phyloP scores from a whole-genome alignment of 257 asterid genomes.

The Parsonsia alboflavescens region DNA sequence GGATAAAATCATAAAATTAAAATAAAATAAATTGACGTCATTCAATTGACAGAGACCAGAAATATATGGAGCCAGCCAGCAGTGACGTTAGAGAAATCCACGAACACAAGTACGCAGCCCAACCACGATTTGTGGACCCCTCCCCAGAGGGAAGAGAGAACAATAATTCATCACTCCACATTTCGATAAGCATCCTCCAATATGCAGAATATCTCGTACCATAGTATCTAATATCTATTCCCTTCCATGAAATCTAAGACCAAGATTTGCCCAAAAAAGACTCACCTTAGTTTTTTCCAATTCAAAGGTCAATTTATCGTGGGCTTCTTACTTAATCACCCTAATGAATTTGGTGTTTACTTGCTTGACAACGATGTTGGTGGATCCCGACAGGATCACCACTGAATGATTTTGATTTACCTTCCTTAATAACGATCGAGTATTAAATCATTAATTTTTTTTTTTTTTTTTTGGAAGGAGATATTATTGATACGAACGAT shows the following conservation, averaged over 20 bases:
- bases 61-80: background rate
- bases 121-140: background rate
- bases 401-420: background rate
- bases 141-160: background rate
- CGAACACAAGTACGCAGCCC: background rate
- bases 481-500: too few species aligned
- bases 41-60: background rate
- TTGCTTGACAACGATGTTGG: constrained; percentile 8
- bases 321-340: background rate
- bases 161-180: background rate
- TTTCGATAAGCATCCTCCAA: background rate
- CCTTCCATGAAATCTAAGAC: background rate
- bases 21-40: too few species aligned
- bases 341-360: background rate
- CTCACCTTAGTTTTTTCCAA: background rate
- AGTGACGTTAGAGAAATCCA: background rate
- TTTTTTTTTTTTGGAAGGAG: too few species aligned
- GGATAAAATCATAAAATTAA: too few species aligned
- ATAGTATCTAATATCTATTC: too few species aligned
- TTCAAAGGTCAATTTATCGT: background rate
- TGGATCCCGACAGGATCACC: constrained; percentile 14
- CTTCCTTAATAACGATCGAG: too few species aligned
- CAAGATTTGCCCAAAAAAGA: background rate
- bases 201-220: too few species aligned
- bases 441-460: too few species aligned